Base-by-base conservation (phyloP, 371 early-diverging fungal species). In the Phascolomyces articulosus region DNA sequence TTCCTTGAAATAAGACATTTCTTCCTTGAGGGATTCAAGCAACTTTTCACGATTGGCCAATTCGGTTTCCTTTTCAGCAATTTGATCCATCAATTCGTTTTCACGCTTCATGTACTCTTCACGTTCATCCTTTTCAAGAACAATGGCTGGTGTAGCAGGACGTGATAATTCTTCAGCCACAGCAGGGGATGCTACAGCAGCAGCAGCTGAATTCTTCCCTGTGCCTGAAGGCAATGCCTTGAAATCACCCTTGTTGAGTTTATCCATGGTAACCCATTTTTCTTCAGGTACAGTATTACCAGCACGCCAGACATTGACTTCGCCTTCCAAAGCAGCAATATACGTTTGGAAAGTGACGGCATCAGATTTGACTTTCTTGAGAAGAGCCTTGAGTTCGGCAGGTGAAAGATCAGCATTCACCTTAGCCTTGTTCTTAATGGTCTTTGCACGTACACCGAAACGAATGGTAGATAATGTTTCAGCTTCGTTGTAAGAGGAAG, bases 391-490 rank as follows among this genome's bases (percentile, higher is more conserved):
- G 69, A 98, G 92, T 68, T 98, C 98, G 16, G 92, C 90, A 9
- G 96, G 92, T 55, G 91, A 91, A 40, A 95, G 87, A 75, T 97
- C 98, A 53, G 93, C 93, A 82, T 99, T 99, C 73, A 98, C 87
- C 82, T 94, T 96, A 75, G 99, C 97, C 84, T 96, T 97, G 87
- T 98, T 98, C 91, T 96, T 97, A 77, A 99, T 98, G 58, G 92
- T 87, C 86, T 99, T 99, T 63, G 99, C 99, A 63, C 95, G 85
- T 84, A 93, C 91, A 75, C 99, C 99, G 80, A 99, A 99, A 44
- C 98, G 89, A 28, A 99, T 84, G 0, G 99, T 99, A 28, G 93
- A 86, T 2, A 98, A 79, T 0, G 98, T 96, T 83, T 99, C 99
- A 9, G 93, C 89, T 69, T 96, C 95, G 81, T 98, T 99, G 74